Base-by-base conservation (phyloP, 78 protist genomes). In the Acrasis kona region DNA sequence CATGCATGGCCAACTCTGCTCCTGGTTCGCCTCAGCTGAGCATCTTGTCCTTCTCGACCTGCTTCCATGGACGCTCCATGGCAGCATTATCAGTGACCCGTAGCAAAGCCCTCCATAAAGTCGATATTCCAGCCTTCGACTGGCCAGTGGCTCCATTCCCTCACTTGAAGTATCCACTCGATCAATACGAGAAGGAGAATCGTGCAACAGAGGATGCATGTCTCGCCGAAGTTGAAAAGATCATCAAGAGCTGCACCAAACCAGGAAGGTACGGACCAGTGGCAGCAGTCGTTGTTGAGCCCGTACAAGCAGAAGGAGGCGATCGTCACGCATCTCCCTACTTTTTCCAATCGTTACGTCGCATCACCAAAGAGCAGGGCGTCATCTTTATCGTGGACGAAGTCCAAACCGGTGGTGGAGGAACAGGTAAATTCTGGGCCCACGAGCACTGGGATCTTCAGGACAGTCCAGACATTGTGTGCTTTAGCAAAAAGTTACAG, bases 251-350 rank as follows among this genome's bases (percentile, higher is more conserved):
- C 84, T 84, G 19, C 76, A 79, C 57, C 86, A n/a, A n/a, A n/a
- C n/a, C n/a, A n/a, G n/a, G n/a, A n/a, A n/a, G n/a, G n/a, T n/a
- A n/a, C n/a, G n/a, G n/a, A n/a, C n/a, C n/a, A n/a, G 77, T 78
- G 12, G 79, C 87, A 5, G 80, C 76, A 28, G 4, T 84, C 10
- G 1, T 87, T 10, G 28, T 87, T 10, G 91, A 87, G 70, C 91
- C 91, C 7, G 70, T 87, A n/a, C 69, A 78, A 38, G 91, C 89
- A 39, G 91, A 87, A 71, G 91, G 91, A 28, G 91, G 91, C 5
- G 78, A 84, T 36, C 72, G 80, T 28, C 79, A 57, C 10, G 57
- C 72, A 19, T 67, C 89, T 1, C 12, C 7, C 32, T 29, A 19
- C 27, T 87, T 57, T 58, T 28, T 78, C 65, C 12, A 50, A 50